These are phyloP conservation scores for Blastocystis sp. DNA, from an alignment of 352 stramenopile species.

Conservation along the genomic window DNA sequence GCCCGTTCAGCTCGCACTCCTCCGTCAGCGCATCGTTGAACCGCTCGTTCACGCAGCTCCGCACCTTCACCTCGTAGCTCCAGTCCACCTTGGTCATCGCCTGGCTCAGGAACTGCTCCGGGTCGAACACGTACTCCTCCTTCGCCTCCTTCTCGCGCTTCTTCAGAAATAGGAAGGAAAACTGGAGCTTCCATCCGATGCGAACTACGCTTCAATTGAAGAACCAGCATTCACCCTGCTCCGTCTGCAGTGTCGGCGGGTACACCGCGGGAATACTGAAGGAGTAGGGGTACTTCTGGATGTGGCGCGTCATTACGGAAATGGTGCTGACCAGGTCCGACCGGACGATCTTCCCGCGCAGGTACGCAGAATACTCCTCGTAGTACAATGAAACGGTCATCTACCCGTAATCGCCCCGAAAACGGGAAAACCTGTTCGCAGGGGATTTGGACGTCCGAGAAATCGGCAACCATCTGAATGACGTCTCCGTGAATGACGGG, in stretches of 20 bases:
- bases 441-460: constrained; percentile 26
- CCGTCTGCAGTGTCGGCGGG: constrained; percentile 14
- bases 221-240: neutral
- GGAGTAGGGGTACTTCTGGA: constrained; percentile 43
- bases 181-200: constrained; percentile 38
- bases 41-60: constrained; percentile 52
- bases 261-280: constrained; percentile 59
- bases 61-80: constrained; percentile 31
- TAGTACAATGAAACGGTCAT: constrained; percentile 60
- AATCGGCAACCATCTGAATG: constrained; percentile 7
- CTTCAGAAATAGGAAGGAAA: constrained; percentile 42
- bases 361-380: constrained; percentile 44
- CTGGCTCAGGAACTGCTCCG: constrained; percentile 19
- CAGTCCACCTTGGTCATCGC: constrained; percentile 52
- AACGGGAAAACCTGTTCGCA: constrained; percentile 20
- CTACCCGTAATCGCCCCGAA: neutral
- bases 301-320: neutral
- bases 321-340: constrained; percentile 28
- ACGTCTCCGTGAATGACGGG: constrained; percentile 24
- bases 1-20: neutral
- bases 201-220: neutral
- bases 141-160: neutral
- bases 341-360: constrained; percentile 34
- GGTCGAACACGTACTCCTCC: constrained; percentile 25
- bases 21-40: neutral